These are phyloP conservation scores for Ascochyta fabae DNA, from an alignment of 2,329 filamentous ascomycete genomes.

Conservation along the genomic window DNA sequence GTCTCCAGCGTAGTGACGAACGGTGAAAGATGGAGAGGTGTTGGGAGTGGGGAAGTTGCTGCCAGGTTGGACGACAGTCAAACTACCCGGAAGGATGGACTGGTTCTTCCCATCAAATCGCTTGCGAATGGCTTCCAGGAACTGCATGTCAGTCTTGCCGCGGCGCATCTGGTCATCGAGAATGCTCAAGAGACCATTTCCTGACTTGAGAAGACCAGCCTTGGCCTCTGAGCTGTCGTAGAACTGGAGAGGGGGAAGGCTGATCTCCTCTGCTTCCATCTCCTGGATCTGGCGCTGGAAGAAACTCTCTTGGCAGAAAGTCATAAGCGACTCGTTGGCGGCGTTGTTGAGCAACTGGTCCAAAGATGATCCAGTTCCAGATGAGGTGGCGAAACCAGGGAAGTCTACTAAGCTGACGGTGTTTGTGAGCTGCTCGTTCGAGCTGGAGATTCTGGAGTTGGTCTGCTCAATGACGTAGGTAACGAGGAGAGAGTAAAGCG, in stretches of 20 bases:
- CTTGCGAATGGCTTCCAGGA: conserved; percentile 88
- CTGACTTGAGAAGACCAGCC: conserved; percentile 86
- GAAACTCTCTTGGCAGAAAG: conserved; percentile 92
- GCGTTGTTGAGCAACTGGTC: conserved; percentile 96
- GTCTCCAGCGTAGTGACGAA: conserved; percentile 95
- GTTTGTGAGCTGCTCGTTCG: conserved; percentile 88
- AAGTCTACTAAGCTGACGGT: conserved; percentile 96
- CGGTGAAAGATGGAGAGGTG: conserved; percentile 79
- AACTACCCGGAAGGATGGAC: conserved; percentile 78
- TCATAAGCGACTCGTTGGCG: conserved; percentile 89
- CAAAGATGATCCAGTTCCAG: conserved; percentile 81
- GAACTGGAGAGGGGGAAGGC: conserved; percentile 89
- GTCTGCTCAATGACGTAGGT: conserved; percentile 92
- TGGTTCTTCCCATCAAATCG: conserved; percentile 95
- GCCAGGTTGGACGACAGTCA: conserved; percentile 78
- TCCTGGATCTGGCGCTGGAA: conserved; percentile 94
- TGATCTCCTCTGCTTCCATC: conserved; percentile 92
- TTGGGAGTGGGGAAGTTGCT: conserved; percentile 91
- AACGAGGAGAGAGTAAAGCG: conserved; percentile 90
- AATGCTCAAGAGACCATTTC: conserved; percentile 92
- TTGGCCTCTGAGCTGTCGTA: conserved; percentile 98
- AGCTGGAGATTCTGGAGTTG: conserved; percentile 86
- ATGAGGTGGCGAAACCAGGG: conserved; percentile 87
- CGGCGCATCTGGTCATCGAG: conserved; percentile 94
- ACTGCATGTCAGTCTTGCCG: conserved; percentile 84